Evolutionary conservation across 106 monocot genomes (phyloP).

Genomic region (Acorus gramineus): DNA sequence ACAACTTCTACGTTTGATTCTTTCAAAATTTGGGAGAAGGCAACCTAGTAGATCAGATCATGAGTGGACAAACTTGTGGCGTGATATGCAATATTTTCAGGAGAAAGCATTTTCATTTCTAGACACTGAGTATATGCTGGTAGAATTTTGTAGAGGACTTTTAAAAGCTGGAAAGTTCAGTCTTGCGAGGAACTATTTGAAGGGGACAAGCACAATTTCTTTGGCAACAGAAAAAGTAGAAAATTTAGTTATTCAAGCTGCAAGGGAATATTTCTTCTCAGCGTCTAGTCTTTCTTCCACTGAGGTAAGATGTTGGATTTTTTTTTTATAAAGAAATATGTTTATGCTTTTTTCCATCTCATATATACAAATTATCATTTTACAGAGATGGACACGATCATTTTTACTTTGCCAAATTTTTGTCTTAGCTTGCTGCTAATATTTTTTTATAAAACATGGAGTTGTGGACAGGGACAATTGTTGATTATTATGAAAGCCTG

Average conservation of each 20-base stretch:
- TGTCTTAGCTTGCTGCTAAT: no score
- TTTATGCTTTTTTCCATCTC: no score
- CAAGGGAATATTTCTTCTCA: slow-evolving; percentile 92
- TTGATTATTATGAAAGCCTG: no score
- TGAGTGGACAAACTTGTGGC: slow-evolving; percentile 92
- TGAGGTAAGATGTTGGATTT: slow-evolving; percentile 34
- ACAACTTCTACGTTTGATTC: slow-evolving; percentile 77
- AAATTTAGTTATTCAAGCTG: slow-evolving; percentile 79
- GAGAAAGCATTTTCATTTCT: slow-evolving; percentile 88
- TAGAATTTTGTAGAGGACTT: slow-evolving; percentile 84
- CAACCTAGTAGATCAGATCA: slow-evolving; percentile 68
- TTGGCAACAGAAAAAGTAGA: slow-evolving; percentile 74
- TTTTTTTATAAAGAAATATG: no score
- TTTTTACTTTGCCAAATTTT: no score
- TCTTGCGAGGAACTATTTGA: slow-evolving; percentile 91
- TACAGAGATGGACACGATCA: no score
- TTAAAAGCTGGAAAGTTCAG: slow-evolving; percentile 92
- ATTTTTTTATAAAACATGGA: no score
- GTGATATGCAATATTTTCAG: slow-evolving; percentile 69
- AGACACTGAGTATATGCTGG: slow-evolving; percentile 76
- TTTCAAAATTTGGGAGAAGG: slow-evolving; percentile 84
- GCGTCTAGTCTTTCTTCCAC: slow-evolving; percentile 69
- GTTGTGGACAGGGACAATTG: no score
- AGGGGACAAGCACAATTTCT: slow-evolving; percentile 44
- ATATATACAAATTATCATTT: no score